Conservation (phyloP, 169 alveolate species). For the Sarcocystis neurona region DNA sequence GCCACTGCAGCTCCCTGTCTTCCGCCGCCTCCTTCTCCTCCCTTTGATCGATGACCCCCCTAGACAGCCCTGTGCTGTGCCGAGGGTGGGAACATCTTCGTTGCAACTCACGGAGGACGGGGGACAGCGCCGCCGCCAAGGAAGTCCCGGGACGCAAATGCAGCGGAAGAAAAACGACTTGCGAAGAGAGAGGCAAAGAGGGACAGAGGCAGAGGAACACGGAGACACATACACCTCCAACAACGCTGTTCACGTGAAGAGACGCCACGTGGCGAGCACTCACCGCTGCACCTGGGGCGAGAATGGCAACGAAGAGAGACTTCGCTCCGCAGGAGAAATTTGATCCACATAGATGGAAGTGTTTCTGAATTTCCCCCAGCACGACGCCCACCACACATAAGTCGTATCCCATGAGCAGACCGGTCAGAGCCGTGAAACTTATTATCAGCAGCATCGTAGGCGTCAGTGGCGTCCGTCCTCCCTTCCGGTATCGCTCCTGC, state of each 20-base stretch:
- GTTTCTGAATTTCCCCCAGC: conserved; percentile 27
- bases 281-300: conserved; percentile 62
- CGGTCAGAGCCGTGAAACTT: conserved; percentile 42
- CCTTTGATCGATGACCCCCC: no score
- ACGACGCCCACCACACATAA: conserved; percentile 56
- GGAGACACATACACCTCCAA: no score
- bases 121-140: no score
- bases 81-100: no score
- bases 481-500: background rate
- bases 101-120: no score
- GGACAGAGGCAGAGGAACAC: background rate
- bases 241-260: no score
- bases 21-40: no score
- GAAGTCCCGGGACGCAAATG: no score
- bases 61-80: no score
- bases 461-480: background rate
- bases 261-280: no score
- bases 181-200: background rate
- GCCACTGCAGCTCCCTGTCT: no score
- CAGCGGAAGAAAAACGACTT: no score
- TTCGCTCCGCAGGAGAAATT: conserved; percentile 16
- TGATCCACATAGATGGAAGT: conserved; percentile 44
- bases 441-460: background rate
- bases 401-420: conserved; percentile 64
- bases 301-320: conserved; percentile 38